Percentiles rank a stretch among this genome's conserved stretches.
These are phyloP conservation scores for Termitomyces sp. DNA, from an alignment of 768 basidiomycete species.

Conservation along the genomic window DNA sequence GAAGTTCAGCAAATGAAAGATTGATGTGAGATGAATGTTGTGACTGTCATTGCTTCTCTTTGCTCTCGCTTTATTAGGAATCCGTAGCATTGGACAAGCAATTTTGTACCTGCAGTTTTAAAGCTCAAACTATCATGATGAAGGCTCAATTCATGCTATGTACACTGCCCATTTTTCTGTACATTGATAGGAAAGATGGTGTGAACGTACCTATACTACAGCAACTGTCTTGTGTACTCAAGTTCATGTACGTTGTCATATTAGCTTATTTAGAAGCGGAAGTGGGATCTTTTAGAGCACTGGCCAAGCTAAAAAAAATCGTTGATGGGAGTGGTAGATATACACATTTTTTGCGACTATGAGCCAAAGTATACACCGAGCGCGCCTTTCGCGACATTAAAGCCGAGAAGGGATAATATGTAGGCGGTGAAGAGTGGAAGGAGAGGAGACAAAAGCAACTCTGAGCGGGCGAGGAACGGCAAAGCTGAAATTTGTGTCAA, in stretches of 20 bases:
- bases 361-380: constrained; percentile 73
- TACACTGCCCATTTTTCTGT: neutral
- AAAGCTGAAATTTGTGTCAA: constrained; percentile 46
- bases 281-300: neutral
- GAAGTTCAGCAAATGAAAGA: neutral
- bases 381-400: constrained; percentile 85
- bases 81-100: neutral
- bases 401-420: constrained; percentile 80
- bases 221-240: neutral
- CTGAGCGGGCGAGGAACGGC: constrained; percentile 90
- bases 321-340: neutral
- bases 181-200: neutral
- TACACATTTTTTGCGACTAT: constrained; percentile 11
- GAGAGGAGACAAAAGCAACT: constrained; percentile 86
- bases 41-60: neutral
- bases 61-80: neutral
- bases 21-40: neutral
- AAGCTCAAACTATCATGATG: too few species aligned
- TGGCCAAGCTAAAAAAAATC: neutral
- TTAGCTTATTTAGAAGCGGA: neutral
- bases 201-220: neutral
- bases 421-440: constrained; percentile 84
- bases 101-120: neutral
- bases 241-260: neutral
- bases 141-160: neutral